These are phyloP conservation scores for Rickenella mellea DNA, from an alignment of 768 basidiomycete species.

Conservation along the genomic window DNA sequence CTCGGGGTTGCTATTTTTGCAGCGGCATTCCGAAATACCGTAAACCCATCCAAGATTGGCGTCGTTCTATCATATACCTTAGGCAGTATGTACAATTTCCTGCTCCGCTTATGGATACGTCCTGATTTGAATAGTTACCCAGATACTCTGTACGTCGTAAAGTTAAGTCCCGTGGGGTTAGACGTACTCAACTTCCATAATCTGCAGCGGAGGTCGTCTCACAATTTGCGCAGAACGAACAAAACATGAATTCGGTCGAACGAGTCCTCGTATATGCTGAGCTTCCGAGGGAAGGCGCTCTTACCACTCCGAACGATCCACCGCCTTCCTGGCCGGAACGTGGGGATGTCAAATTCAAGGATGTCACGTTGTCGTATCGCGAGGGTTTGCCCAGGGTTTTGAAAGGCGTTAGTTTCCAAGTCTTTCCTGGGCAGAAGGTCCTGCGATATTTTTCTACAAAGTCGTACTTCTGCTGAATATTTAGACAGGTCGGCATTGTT, in stretches of 20 bases:
- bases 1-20: constrained; percentile 66
- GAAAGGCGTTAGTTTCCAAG: constrained; percentile 47
- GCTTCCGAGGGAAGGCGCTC: constrained; percentile 49
- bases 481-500: constrained; percentile 35
- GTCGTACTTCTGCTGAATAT: not conserved
- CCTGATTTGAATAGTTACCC: constrained; percentile 7
- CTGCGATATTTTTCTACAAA: not conserved
- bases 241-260: constrained; percentile 69
- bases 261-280: constrained; percentile 61
- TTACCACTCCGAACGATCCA: constrained; percentile 37
- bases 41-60: constrained; percentile 53
- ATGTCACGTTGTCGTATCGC: constrained; percentile 52
- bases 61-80: constrained; percentile 49
- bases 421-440: constrained; percentile 52
- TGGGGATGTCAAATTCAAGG: constrained; percentile 44
- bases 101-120: constrained; percentile 13
- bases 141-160: constrained; percentile 9
- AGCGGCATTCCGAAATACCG: constrained; percentile 43
- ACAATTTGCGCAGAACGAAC: constrained; percentile 50
- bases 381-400: constrained; percentile 56
- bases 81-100: constrained; percentile 6
- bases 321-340: constrained; percentile 36
- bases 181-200: not conserved
- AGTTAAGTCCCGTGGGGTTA: no score
- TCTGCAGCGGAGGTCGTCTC: constrained; percentile 42